Percentiles rank a stretch among this genome's conserved stretches.
These are phyloP conservation scores for Pterocarpus macrocarpus DNA, from an alignment of 306 rosid genomes.

Conservation along the genomic window DNA sequence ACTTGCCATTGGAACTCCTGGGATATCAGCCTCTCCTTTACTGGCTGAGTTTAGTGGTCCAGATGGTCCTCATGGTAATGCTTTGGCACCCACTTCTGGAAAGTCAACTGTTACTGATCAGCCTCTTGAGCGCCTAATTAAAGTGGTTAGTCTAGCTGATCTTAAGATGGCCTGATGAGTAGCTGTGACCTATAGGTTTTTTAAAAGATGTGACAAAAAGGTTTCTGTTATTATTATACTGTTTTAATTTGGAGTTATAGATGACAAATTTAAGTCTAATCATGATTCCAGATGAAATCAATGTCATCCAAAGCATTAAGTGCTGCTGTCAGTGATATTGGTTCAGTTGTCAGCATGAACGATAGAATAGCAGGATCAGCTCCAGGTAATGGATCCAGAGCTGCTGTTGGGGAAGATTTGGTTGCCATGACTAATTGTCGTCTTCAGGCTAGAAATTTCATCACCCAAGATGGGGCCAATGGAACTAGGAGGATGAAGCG, in stretches of 20 bases:
- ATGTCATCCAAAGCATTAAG: conserved; percentile 75
- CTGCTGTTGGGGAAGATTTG: conserved; percentile 97
- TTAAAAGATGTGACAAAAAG: conserved; percentile 24
- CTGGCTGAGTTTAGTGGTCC: conserved; percentile 86
- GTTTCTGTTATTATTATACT: conserved; percentile 26
- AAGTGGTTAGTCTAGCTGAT: conserved; percentile 73
- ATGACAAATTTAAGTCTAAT: conserved; percentile 38
- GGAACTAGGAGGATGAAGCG: conserved; percentile 96
- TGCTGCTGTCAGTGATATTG: conserved; percentile 90
- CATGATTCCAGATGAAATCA: conserved; percentile 79
- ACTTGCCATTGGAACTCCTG: conserved; percentile 98
- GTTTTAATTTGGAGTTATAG: conserved; percentile 25
- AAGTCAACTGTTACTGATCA: conserved; percentile 82
- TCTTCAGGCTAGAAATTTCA: conserved; percentile 84
- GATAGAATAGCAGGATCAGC: conserved; percentile 99
- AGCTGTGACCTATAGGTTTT: conserved; percentile 3
- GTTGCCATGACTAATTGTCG: conserved; percentile 99
- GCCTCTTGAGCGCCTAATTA: conserved; percentile 91
- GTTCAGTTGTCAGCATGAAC: conserved; percentile 89
- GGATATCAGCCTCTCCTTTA: conserved; percentile 98
- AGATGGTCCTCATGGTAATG: conserved; percentile 78
- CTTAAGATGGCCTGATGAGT: conserved; percentile 34
- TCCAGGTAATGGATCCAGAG: conserved; percentile 98
- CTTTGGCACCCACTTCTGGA: conserved; percentile 68
- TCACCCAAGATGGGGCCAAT: conserved; percentile 79